Conservation (phyloP, 2,329 filamentous ascomycete genomes). For the Fusarium pseudonygamai region DNA sequence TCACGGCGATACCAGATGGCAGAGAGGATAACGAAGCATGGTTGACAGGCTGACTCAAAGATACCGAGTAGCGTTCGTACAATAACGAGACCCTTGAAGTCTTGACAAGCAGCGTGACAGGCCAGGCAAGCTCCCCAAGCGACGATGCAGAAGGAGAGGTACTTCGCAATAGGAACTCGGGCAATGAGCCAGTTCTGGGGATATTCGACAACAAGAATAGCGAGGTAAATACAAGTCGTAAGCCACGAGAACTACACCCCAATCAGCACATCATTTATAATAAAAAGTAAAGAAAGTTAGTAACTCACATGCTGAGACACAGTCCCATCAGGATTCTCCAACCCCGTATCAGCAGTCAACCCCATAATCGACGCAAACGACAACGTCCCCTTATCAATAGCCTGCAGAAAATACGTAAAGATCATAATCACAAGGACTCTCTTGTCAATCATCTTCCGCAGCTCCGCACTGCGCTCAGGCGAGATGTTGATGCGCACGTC, state of each 20-base stretch:
- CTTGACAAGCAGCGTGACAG: constrained; percentile 68
- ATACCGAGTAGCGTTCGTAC: constrained; percentile 74
- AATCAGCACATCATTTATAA: neutral
- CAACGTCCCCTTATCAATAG: constrained; percentile 74
- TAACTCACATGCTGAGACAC: constrained; percentile 31
- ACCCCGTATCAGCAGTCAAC: constrained; percentile 59
- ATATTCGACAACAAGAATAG: constrained; percentile 75
- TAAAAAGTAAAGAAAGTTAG: fast-evolving
- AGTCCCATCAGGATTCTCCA: constrained; percentile 51
- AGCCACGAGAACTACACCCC: constrained; percentile 62
- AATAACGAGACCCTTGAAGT: constrained; percentile 67
- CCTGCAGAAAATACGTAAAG: constrained; percentile 76
- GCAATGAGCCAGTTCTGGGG: constrained; percentile 70
- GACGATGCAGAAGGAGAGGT: constrained; percentile 70
- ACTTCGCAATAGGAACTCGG: constrained; percentile 73
- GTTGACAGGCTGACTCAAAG: constrained; percentile 76
- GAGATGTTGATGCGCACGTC: constrained; percentile 65
- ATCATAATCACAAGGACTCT: constrained; percentile 77
- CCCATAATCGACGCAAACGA: constrained; percentile 73
- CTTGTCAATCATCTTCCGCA: constrained; percentile 72
- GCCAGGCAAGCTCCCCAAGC: constrained; percentile 69
- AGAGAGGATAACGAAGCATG: constrained; percentile 72
- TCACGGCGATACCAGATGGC: constrained; percentile 77
- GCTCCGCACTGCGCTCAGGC: constrained; percentile 66
- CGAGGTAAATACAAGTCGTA: constrained; percentile 78